Conservation (phyloP, 2,329 filamentous ascomycete species). For the Cladosporium colombiae region DNA sequence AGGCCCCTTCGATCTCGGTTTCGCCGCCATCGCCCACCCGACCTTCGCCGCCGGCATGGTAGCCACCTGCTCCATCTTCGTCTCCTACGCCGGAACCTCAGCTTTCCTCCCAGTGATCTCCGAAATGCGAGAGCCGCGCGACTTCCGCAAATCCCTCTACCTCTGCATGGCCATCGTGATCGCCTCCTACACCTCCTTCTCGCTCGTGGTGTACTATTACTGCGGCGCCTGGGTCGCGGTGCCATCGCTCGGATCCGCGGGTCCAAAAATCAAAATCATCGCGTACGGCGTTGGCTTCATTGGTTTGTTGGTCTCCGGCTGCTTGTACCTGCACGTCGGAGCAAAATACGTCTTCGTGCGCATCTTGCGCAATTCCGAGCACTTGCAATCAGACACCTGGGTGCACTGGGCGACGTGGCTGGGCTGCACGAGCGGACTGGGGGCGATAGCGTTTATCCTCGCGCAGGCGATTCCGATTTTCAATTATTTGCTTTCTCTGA, state of each 20-base stretch:
- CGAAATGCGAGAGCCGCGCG: slow-evolving; percentile 62
- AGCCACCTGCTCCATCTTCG: slow-evolving; percentile 61
- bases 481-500: slow-evolving; percentile 53
- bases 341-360: slow-evolving; percentile 60
- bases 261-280: slow-evolving; percentile 60
- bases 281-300: slow-evolving; percentile 61
- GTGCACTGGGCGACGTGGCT: slow-evolving; percentile 57
- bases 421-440: slow-evolving; percentile 46
- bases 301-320: slow-evolving; percentile 54
- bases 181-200: slow-evolving; percentile 59
- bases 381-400: slow-evolving; percentile 54
- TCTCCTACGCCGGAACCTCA: slow-evolving; percentile 59
- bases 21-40: slow-evolving; percentile 56
- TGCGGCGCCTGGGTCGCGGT: slow-evolving; percentile 64
- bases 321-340: slow-evolving; percentile 52
- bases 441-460: slow-evolving; percentile 51
- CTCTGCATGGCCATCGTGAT: slow-evolving; percentile 60
- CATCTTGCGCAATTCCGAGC: slow-evolving; percentile 52
- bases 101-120: slow-evolving; percentile 66
- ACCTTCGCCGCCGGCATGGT: slow-evolving; percentile 61
- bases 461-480: slow-evolving; percentile 59
- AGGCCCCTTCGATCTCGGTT: slow-evolving; percentile 62
- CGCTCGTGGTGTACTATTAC: slow-evolving; percentile 62
- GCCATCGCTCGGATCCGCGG: slow-evolving; percentile 63
- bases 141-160: slow-evolving; percentile 63